These are phyloP conservation scores for Trifolium subterraneum DNA, from an alignment of 306 rosid genomes.

Conservation along the genomic window DNA sequence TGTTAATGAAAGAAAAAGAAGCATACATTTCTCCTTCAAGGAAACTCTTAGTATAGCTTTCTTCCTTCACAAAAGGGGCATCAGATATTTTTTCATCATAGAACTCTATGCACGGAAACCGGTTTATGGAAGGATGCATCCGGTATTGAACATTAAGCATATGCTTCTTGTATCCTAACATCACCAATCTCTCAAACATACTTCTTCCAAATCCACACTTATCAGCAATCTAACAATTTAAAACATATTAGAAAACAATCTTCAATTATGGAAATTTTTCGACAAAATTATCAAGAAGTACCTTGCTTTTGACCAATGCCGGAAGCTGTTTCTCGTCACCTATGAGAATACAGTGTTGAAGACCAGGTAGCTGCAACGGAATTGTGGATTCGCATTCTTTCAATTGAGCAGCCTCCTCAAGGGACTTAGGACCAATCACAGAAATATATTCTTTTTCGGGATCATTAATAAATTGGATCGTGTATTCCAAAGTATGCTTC, in stretches of 20 bases:
- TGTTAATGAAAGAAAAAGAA: slow-evolving; percentile 47
- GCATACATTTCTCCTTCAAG: slow-evolving; percentile 38
- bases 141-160: slow-evolving; percentile 53
- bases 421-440: not conserved
- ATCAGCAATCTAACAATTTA: slow-evolving; percentile 39
- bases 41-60: slow-evolving; percentile 30
- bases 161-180: slow-evolving; percentile 40
- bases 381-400: slow-evolving; percentile 65
- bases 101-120: slow-evolving; percentile 51
- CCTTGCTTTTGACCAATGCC: slow-evolving; percentile 68
- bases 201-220: slow-evolving; percentile 55
- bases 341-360: slow-evolving; percentile 45
- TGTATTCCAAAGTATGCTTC: slow-evolving; percentile 34
- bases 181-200: slow-evolving; percentile 50
- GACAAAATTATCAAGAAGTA: not conserved
- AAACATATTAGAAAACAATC: not conserved
- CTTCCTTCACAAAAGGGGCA: slow-evolving; percentile 39
- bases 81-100: slow-evolving; percentile 41
- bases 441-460: slow-evolving; percentile 2
- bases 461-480: slow-evolving; percentile 28
- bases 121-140: slow-evolving; percentile 59
- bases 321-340: slow-evolving; percentile 69
- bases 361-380: slow-evolving; percentile 53
- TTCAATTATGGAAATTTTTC: too few species aligned
- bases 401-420: slow-evolving; percentile 52